phyloP scores from a whole-genome alignment of 257 asterid genomes.

The Solanum pimpinellifolium region DNA sequence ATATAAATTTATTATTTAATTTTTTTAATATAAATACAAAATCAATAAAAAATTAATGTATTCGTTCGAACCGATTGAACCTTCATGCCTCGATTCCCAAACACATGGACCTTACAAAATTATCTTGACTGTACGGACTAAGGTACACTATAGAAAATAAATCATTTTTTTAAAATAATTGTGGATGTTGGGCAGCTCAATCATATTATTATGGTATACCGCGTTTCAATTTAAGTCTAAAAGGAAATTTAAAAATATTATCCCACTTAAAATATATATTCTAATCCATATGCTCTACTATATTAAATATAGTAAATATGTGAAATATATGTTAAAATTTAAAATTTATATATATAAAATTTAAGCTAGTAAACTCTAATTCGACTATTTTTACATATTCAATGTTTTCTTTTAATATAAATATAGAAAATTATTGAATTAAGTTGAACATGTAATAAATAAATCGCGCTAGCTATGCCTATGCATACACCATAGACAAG shows the following conservation, averaged over 20 bases:
- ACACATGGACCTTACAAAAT: not conserved
- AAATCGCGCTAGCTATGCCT: not conserved
- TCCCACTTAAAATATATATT: not conserved
- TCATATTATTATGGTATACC: not conserved
- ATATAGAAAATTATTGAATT: no score
- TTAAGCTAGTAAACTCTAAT: not conserved
- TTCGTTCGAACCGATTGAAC: no score
- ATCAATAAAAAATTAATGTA: no score
- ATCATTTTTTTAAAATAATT: not conserved
- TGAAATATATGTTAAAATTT: no score
- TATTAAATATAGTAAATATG: not conserved
- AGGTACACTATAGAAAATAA: not conserved
- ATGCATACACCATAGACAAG: not conserved
- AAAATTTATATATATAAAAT: not conserved
- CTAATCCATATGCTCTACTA: not conserved
- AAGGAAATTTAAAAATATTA: not conserved
- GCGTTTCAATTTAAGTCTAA: slow-evolving; percentile 8
- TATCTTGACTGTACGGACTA: not conserved
- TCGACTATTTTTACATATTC: not conserved
- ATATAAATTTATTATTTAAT: no score
- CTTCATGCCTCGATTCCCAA: no score
- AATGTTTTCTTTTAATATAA: no score
- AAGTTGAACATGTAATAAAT: not conserved
- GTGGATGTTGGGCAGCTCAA: not conserved
- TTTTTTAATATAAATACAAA: no score